These are phyloP conservation scores for Rhodotorula kratochvilovae DNA, from an alignment of 768 basidiomycete species.

Conservation along the genomic window DNA sequence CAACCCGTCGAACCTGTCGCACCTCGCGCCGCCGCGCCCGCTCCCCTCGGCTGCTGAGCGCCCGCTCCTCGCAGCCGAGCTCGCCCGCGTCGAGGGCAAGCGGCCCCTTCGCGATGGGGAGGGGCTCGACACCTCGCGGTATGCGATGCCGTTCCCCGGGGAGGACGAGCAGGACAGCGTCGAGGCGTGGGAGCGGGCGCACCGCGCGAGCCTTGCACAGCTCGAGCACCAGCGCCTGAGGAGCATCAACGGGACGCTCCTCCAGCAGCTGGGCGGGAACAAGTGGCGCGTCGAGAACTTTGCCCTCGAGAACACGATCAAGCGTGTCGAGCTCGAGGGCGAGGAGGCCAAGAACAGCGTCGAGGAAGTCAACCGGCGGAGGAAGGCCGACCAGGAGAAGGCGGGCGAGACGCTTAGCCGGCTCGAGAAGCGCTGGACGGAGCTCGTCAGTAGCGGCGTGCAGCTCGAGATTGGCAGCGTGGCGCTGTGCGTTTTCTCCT, in stretches of 20 bases:
- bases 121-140: slow-evolving; percentile 37
- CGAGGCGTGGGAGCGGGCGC: slow-evolving; percentile 36
- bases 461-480: slow-evolving; percentile 39
- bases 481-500: slow-evolving; percentile 27
- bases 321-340: slow-evolving; percentile 29
- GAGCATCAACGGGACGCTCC: slow-evolving; percentile 30
- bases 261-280: slow-evolving; percentile 35
- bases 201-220: slow-evolving; percentile 31
- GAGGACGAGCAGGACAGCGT: slow-evolving; percentile 10
- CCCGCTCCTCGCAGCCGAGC: slow-evolving; percentile 33
- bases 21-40: slow-evolving; percentile 20
- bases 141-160: slow-evolving; percentile 31
- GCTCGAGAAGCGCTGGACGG: slow-evolving; percentile 36
- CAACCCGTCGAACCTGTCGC: slow-evolving; percentile 30
- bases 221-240: slow-evolving; percentile 39
- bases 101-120: slow-evolving; percentile 14
- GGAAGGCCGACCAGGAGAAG: slow-evolving; percentile 36
- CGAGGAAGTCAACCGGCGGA: slow-evolving; percentile 35
- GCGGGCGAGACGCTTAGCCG: slow-evolving; percentile 29
- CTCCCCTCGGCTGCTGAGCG: slow-evolving; percentile 13
- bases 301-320: slow-evolving; percentile 36
- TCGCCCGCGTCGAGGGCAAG: slow-evolving; percentile 33
- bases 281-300: slow-evolving; percentile 39
- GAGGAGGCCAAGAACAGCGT: slow-evolving; percentile 22
- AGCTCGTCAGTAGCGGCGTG: slow-evolving; percentile 28